Evolutionary conservation across 2,329 filamentous ascomycete genomes (phyloP).

Genomic region (Talaromyces marneffei): DNA sequence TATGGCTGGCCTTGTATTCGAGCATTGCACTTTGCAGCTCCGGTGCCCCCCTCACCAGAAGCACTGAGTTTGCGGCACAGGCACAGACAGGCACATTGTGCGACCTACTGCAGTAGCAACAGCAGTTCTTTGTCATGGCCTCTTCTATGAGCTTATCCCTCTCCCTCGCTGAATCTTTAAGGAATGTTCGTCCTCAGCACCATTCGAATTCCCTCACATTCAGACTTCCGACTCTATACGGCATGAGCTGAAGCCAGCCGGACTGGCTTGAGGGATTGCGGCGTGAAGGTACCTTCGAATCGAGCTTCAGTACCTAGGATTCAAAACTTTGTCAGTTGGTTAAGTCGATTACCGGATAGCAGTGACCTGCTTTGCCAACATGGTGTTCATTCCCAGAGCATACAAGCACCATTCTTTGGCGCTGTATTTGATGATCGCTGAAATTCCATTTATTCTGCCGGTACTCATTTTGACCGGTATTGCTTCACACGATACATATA

Average conservation of each 20-base stretch:
- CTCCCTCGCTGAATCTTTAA: slow-evolving; percentile 16
- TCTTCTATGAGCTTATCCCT: slow-evolving; percentile 17
- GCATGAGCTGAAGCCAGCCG: slow-evolving; percentile 33
- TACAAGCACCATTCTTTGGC: slow-evolving; percentile 51
- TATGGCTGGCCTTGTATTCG: slow-evolving; percentile 17
- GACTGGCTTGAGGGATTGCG: slow-evolving; percentile 26
- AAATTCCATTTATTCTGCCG: slow-evolving; percentile 53
- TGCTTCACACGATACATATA: slow-evolving; percentile 56
- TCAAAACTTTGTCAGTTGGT: background rate
- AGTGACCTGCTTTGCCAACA: slow-evolving; percentile 14
- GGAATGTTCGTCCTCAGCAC: slow-evolving; percentile 16
- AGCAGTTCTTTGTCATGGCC: slow-evolving; percentile 2
- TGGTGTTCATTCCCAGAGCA: slow-evolving; percentile 47
- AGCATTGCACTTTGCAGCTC: background rate
- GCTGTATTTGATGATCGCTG: slow-evolving; percentile 48
- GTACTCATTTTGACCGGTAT: slow-evolving; percentile 57
- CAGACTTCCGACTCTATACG: slow-evolving; percentile 16
- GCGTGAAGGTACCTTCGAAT: background rate
- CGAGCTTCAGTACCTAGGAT: background rate
- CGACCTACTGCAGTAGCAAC: background rate
- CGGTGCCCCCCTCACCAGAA: slow-evolving; percentile 2
- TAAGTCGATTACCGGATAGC: background rate
- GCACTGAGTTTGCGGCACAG: slow-evolving; percentile 1
- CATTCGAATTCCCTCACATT: slow-evolving; percentile 11
- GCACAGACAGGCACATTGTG: background rate